Conservation (phyloP, 2,329 filamentous ascomycete species). For the Arthrobotrys conoides region DNA sequence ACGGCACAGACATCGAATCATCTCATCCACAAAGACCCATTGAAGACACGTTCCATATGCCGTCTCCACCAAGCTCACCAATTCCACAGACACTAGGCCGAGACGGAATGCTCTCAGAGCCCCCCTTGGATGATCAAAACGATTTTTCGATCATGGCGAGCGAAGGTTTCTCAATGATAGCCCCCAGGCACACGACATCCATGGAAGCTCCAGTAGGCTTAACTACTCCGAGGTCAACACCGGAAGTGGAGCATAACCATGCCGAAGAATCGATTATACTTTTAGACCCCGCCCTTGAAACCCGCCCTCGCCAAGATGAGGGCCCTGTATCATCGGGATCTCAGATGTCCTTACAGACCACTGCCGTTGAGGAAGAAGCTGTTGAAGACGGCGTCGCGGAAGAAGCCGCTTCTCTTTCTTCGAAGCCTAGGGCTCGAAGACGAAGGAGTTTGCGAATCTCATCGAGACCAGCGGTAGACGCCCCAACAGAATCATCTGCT, state of each 20-base stretch:
- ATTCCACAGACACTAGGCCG: constrained; percentile 3
- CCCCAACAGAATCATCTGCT: background rate
- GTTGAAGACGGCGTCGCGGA: constrained; percentile 19
- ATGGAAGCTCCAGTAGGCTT: constrained; percentile 21
- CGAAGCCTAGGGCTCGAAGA: constrained; percentile 33
- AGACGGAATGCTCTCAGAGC: background rate
- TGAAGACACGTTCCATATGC: constrained; percentile 54
- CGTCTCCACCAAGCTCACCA: constrained; percentile 52
- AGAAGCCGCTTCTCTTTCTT: constrained; percentile 31
- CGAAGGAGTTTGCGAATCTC: constrained; percentile 42
- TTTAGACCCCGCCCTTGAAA: background rate
- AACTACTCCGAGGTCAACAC: constrained; percentile 46
- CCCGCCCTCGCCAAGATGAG: background rate
- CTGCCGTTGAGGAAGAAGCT: background rate
- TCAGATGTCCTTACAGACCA: background rate
- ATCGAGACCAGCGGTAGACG: constrained; percentile 19
- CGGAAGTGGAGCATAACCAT: constrained; percentile 31
- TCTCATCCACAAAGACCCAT: background rate
- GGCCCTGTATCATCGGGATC: background rate
- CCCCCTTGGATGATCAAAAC: constrained; percentile 21
- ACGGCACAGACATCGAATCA: constrained; percentile 18
- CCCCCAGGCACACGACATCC: constrained; percentile 23
- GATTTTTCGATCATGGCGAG: constrained; percentile 49
- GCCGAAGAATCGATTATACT: background rate
- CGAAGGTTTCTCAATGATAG: constrained; percentile 60